These are phyloP conservation scores for Acanthamoeba sp. DNA, from an alignment of 208 protist species.

Conservation along the genomic window DNA sequence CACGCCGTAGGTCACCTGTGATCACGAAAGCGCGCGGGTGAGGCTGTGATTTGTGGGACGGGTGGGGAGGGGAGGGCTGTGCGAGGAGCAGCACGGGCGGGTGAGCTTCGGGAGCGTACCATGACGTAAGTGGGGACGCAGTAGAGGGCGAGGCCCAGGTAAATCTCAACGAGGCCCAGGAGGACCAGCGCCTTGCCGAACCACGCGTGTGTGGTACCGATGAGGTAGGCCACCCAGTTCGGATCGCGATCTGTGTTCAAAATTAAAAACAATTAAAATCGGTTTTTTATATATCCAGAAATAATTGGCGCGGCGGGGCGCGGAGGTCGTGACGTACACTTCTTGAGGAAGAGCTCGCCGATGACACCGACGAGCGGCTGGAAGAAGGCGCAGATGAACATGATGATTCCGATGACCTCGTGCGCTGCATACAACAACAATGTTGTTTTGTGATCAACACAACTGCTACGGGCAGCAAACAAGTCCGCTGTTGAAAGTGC, in stretches of 20 bases:
- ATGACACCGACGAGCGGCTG: slow-evolving; percentile 33
- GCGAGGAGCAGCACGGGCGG: no score
- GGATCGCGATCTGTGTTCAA: slow-evolving; percentile 16
- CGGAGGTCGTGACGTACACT: background rate
- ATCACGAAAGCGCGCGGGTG: no score
- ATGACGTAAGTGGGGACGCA: slow-evolving; percentile 60
- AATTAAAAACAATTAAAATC: background rate
- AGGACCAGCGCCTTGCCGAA: slow-evolving; percentile 11
- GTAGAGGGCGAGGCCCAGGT: slow-evolving; percentile 61
- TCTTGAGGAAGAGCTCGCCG: slow-evolving; percentile 64
- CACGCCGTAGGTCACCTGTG: slow-evolving; percentile 61
- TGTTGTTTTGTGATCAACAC: no score
- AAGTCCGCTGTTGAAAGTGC: no score
- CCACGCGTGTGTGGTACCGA: slow-evolving; percentile 4
- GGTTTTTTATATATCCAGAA: background rate
- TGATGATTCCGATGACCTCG: slow-evolving; percentile 41
- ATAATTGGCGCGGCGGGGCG: no score
- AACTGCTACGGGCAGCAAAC: no score
- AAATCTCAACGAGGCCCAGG: slow-evolving; percentile 38
- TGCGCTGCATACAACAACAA: background rate
- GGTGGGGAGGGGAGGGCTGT: no score
- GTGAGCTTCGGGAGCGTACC: background rate
- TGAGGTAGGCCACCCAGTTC: slow-evolving; percentile 4
- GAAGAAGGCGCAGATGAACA: slow-evolving; percentile 63
- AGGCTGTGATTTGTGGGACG: no score